These are phyloP conservation scores for Dryas integrifolia DNA, from an alignment of 331 rosid genomes.

Conservation along the genomic window DNA sequence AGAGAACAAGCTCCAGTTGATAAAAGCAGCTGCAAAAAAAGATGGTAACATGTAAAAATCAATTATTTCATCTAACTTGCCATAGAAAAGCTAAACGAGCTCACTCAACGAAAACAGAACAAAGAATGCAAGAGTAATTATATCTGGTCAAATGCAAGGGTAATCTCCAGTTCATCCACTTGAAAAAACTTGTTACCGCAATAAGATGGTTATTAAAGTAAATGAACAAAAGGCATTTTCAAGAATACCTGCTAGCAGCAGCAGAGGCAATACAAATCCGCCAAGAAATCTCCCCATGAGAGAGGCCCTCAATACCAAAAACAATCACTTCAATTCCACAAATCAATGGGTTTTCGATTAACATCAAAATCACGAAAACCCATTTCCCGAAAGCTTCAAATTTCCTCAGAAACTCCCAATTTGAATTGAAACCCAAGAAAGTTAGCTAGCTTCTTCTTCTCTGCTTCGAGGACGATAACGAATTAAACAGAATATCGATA, in stretches of 20 bases:
- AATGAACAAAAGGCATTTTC: background rate
- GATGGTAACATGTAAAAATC: slow-evolving; percentile 16
- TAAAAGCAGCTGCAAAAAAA: slow-evolving; percentile 71
- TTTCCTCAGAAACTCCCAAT: slow-evolving; percentile 35
- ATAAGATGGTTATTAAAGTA: background rate
- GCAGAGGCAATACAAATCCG: slow-evolving; percentile 69
- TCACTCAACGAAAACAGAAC: background rate
- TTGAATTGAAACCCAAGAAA: slow-evolving; percentile 14
- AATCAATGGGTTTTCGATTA: slow-evolving; percentile 34
- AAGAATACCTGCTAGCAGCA: slow-evolving; percentile 68
- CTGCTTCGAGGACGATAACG: background rate
- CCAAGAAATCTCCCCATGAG: slow-evolving; percentile 69
- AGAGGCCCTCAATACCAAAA: slow-evolving; percentile 18
- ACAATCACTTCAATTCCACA: slow-evolving; percentile 44
- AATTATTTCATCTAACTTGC: background rate
- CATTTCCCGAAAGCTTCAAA: slow-evolving; percentile 38
- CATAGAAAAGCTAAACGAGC: background rate
- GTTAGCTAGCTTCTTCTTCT: background rate
- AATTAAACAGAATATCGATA: background rate
- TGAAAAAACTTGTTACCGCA: background rate
- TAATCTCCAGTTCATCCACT: background rate
- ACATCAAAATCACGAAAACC: slow-evolving; percentile 30
- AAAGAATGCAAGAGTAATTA: background rate
- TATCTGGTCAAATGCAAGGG: background rate
- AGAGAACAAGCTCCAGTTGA: slow-evolving; percentile 88